Conservation (phyloP, 768 basidiomycete genomes). For the Auriscalpium orientale region DNA sequence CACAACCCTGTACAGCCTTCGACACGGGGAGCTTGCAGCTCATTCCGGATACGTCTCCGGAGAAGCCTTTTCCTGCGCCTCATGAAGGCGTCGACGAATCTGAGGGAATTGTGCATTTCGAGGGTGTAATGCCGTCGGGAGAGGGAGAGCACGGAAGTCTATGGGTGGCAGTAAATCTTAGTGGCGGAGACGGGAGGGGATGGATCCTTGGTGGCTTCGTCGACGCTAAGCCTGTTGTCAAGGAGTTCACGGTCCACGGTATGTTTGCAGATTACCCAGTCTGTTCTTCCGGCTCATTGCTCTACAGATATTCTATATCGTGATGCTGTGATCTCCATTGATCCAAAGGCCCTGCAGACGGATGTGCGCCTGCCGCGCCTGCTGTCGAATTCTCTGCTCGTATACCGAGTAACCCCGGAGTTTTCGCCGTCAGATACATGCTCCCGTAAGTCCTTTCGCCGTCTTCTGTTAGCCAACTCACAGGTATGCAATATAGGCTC, state of each 20-base stretch:
- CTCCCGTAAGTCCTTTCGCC: conserved; percentile 17
- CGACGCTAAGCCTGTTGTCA: conserved; percentile 24
- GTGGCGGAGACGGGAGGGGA: conserved; percentile 43
- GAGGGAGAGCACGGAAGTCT: conserved; percentile 15
- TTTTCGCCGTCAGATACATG: conserved; percentile 19
- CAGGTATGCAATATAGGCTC: conserved; percentile 30
- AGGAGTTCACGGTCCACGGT: conserved; percentile 37
- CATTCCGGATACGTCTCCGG: conserved; percentile 52
- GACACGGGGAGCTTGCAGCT: conserved; percentile 46
- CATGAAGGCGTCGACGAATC: conserved; percentile 67
- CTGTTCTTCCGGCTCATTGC: conserved; percentile 3
- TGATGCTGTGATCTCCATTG: conserved; percentile 21
- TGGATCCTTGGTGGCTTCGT: conserved; percentile 57
- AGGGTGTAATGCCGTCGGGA: conserved; percentile 33
- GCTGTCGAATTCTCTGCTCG: conserved; percentile 53
- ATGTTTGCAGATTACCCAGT: conserved; percentile 19
- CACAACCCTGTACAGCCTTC: conserved; percentile 12
- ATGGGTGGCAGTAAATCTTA: conserved; percentile 49
- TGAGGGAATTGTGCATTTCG: conserved; percentile 63
- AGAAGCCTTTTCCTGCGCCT: conserved; percentile 54
- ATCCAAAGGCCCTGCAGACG: conserved; percentile 32
- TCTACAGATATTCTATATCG: conserved; percentile 10
- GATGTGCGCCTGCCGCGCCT: conserved; percentile 47
- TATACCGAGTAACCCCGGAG: conserved; percentile 47
- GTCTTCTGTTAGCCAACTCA: too few species aligned